Evolutionary conservation across 1,284 basidiomycete species (phyloP).

Genomic region (Pterulicium gracile): DNA sequence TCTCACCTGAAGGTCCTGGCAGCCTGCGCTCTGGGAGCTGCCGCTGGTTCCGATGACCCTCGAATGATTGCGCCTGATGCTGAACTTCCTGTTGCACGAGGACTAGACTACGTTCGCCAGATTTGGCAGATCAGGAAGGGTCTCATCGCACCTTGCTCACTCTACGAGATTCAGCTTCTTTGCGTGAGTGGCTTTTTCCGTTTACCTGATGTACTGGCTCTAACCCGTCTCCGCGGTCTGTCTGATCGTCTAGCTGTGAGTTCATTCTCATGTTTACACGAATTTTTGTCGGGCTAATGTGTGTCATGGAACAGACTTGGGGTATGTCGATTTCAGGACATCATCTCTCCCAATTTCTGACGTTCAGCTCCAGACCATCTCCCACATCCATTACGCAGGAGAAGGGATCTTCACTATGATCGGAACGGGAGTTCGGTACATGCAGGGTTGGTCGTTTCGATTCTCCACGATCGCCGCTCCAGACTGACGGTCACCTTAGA

Average conservation of each 20-base stretch:
- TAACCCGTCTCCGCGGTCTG: too few relatives aligned
- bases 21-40: not conserved
- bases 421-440: not conserved
- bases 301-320: not conserved
- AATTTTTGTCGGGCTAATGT: too few relatives aligned
- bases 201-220: too few relatives aligned
- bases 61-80: slow-evolving; percentile 23
- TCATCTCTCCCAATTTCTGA: not conserved
- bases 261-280: not conserved
- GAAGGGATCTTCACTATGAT: not conserved
- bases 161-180: slow-evolving; percentile 38
- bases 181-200: slow-evolving; percentile 11
- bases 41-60: slow-evolving; percentile 22
- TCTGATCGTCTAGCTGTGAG: not conserved
- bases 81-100: not conserved
- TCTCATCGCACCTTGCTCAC: slow-evolving; percentile 26
- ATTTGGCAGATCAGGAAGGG: slow-evolving; percentile 6
- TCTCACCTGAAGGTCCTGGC: not conserved
- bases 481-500: too few relatives aligned
- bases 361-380: not conserved
- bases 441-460: too few relatives aligned
- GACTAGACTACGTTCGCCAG: not conserved
- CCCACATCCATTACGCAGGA: not conserved
- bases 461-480: too few relatives aligned
- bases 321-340: not conserved